Percentiles rank a stretch among this genome's conserved stretches.
Evolutionary conservation across 1,139 yeast genomes (phyloP).

Genomic region (Lodderomyces oxycetoniae): DNA sequence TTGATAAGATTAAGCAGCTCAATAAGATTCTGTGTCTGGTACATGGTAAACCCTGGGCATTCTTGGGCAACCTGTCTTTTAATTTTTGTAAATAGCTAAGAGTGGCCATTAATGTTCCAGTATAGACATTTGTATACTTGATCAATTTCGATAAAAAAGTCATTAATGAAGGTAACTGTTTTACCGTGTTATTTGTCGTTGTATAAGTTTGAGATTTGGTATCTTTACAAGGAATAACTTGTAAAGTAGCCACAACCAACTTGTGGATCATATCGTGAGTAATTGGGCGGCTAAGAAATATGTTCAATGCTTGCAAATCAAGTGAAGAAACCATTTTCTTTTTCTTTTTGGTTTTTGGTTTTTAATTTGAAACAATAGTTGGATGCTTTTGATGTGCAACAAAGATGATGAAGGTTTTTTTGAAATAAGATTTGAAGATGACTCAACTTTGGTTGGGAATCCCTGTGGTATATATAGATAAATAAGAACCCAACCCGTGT

Average conservation of each 20-base stretch:
- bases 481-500: neutral
- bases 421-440: neutral
- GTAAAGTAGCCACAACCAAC: constrained; percentile 57
- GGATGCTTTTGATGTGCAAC: too few relatives aligned
- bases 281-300: constrained; percentile 54
- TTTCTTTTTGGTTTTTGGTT: too few relatives aligned
- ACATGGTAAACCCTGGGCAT: constrained; percentile 72
- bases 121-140: constrained; percentile 67
- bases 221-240: constrained; percentile 54
- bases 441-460: neutral
- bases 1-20: constrained; percentile 66
- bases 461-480: constrained; percentile 1
- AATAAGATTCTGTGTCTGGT: constrained; percentile 73
- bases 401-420: too few relatives aligned
- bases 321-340: constrained; percentile 16
- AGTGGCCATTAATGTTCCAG: constrained; percentile 72
- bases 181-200: constrained; percentile 28
- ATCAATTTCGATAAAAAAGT: constrained; percentile 68
- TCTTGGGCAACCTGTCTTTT: constrained; percentile 55
- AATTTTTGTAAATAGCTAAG: constrained; percentile 62
- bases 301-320: constrained; percentile 52
- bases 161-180: constrained; percentile 63
- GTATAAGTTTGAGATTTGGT: constrained; percentile 34
- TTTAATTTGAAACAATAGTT: too few relatives aligned
- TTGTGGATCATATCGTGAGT: constrained; percentile 64